Percentiles rank a stretch among this genome's conserved stretches.
These are phyloP conservation scores for Podospora pseudocomata DNA, from an alignment of 495 filamentous ascomycete species.

Conservation along the genomic window DNA sequence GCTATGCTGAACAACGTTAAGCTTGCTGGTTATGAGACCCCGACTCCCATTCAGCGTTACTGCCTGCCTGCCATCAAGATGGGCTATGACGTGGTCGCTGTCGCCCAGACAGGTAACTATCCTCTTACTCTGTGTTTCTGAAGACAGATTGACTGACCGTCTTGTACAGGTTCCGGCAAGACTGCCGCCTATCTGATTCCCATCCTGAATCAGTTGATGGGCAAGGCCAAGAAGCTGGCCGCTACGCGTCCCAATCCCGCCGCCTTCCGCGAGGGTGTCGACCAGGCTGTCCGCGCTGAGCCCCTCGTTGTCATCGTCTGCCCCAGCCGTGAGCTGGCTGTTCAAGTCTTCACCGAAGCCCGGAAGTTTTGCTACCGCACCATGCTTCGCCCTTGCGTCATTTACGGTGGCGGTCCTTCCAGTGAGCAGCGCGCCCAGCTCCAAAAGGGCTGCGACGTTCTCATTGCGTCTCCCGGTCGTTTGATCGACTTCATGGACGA, in stretches of 20 bases:
- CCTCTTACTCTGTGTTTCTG: not conserved
- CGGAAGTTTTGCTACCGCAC: slow-evolving; percentile 88
- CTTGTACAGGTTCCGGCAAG: slow-evolving; percentile 78
- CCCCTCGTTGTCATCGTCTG: slow-evolving; percentile 82
- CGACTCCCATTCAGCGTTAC: slow-evolving; percentile 86
- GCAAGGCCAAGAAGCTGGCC: slow-evolving; percentile 80
- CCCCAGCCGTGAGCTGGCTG: slow-evolving; percentile 83
- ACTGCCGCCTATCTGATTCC: slow-evolving; percentile 91
- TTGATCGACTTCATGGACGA: slow-evolving; percentile 77
- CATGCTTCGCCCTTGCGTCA: slow-evolving; percentile 88
- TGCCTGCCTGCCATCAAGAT: slow-evolving; percentile 69
- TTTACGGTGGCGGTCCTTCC: slow-evolving; percentile 78
- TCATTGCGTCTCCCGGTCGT: slow-evolving; percentile 85
- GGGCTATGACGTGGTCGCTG: slow-evolving; percentile 75
- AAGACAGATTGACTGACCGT: not conserved
- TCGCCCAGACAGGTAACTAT: slow-evolving; percentile 84
- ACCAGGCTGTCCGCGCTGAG: slow-evolving; percentile 62
- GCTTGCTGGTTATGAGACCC: slow-evolving; percentile 57
- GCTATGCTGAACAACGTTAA: slow-evolving; percentile 73
- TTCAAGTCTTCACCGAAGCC: slow-evolving; percentile 91
- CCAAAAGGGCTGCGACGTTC: slow-evolving; percentile 78
- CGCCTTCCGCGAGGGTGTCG: slow-evolving; percentile 37
- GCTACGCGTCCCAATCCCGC: slow-evolving; percentile 65
- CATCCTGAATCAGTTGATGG: slow-evolving; percentile 85
- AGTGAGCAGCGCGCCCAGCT: slow-evolving; percentile 66